These are phyloP conservation scores for Mycena haematopus DNA, from an alignment of 768 basidiomycete species.

Conservation along the genomic window DNA sequence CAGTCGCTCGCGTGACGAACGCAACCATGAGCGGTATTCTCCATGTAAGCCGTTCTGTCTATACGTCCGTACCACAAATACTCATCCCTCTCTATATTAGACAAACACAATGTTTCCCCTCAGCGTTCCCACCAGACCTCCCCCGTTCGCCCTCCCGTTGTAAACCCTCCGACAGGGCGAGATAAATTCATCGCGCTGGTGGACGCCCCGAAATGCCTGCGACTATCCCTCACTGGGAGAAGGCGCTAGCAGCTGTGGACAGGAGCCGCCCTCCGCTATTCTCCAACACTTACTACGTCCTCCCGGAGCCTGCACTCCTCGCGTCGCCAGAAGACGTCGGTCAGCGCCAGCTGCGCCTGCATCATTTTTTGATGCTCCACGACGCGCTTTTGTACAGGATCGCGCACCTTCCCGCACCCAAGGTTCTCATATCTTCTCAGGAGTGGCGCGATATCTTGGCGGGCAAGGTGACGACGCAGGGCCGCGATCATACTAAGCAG, in stretches of 20 bases:
- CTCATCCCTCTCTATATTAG: too few relatives aligned
- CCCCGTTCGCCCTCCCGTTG: not conserved
- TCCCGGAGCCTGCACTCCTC: not conserved
- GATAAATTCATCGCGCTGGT: not conserved
- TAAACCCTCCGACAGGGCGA: not conserved
- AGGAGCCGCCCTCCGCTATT: not conserved
- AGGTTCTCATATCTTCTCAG: not conserved
- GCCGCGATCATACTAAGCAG: too few relatives aligned
- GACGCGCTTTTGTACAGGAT: not conserved
- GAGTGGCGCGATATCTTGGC: conserved; percentile 5
- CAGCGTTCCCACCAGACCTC: too few relatives aligned
- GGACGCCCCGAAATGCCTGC: conserved; percentile 1
- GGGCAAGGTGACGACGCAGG: too few relatives aligned
- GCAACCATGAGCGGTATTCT: too few relatives aligned
- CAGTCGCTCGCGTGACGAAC: too few relatives aligned
- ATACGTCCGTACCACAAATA: too few relatives aligned
- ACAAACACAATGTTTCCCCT: too few relatives aligned
- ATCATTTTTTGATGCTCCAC: not conserved
- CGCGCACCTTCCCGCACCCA: not conserved
- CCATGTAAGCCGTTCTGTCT: too few relatives aligned
- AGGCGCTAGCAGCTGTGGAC: not conserved
- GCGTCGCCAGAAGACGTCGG: not conserved
- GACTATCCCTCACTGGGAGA: not conserved
- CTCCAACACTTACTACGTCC: not conserved
- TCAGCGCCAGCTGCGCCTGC: not conserved